These are phyloP conservation scores for Lactifluus pinguis DNA, from an alignment of 768 basidiomycete genomes.

Conservation along the genomic window DNA sequence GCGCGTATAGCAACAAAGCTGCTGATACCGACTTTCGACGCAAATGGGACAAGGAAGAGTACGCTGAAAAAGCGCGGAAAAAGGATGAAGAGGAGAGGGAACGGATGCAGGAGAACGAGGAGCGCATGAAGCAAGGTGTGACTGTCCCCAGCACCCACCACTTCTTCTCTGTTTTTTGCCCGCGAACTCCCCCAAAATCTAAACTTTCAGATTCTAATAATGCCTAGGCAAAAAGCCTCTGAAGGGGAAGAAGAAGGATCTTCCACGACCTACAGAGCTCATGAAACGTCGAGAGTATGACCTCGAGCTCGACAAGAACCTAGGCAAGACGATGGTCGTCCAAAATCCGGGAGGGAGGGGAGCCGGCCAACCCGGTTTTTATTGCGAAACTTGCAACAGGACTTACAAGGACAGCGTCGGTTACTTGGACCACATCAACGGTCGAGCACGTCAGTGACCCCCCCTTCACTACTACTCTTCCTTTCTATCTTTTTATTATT, in stretches of 20 bases:
- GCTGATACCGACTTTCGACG: conserved; percentile 26
- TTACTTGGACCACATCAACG: conserved; percentile 94
- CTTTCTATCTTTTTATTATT: not conserved
- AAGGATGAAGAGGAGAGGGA: conserved; percentile 31
- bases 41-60: conserved; percentile 42
- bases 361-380: conserved; percentile 88
- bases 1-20: conserved; percentile 19
- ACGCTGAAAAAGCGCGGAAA: conserved; percentile 33
- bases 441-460: conserved; percentile 69
- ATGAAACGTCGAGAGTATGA: conserved; percentile 82
- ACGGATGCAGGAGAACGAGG: conserved; percentile 31
- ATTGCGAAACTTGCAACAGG: conserved; percentile 83
- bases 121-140: conserved; percentile 69
- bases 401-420: conserved; percentile 92
- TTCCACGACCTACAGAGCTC: conserved; percentile 89
- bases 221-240: conserved; percentile 71
- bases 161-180: too few relatives aligned
- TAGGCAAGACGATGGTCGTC: conserved; percentile 92
- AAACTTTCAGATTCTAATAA: not conserved
- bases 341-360: conserved; percentile 75
- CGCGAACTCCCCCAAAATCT: too few relatives aligned
- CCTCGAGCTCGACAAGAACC: conserved; percentile 89
- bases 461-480: not conserved
- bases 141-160: too few relatives aligned
- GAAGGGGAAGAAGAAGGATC: conserved; percentile 57